Percentiles rank a stretch among this genome's conserved stretches.
phyloP scores from a whole-genome alignment of 306 rosid genomes.

The Glycyrrhiza uralensis region DNA sequence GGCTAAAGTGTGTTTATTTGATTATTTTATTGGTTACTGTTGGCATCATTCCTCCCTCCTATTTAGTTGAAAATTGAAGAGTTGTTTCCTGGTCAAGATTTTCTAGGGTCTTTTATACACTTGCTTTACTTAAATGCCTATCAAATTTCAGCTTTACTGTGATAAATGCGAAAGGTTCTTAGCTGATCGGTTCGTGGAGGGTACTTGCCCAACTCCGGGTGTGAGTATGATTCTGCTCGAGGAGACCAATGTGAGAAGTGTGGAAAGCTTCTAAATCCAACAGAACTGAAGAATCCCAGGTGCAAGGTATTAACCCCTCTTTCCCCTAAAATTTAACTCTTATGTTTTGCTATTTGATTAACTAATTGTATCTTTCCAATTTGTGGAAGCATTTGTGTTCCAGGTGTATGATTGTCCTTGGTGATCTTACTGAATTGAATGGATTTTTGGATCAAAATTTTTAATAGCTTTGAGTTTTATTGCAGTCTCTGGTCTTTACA shows the following conservation, averaged over 20 bases:
- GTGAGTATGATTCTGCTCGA: slow-evolving; percentile 87
- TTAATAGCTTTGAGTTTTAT: background rate
- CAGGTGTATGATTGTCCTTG: background rate
- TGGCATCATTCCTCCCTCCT: background rate
- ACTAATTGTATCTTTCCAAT: too few species aligned
- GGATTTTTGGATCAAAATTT: background rate
- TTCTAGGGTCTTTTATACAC: background rate
- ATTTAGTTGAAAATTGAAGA: slow-evolving; percentile 6
- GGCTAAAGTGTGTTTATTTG: background rate
- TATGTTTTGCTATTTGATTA: slow-evolving; percentile 16
- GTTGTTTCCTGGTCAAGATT: background rate
- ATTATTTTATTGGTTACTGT: background rate
- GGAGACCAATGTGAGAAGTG: slow-evolving; percentile 98
- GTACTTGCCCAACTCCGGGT: slow-evolving; percentile 70
- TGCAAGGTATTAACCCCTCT: slow-evolving; percentile 64
- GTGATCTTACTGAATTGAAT: background rate
- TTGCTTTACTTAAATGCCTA: slow-evolving; percentile 24
- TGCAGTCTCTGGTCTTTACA: background rate
- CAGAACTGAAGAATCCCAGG: slow-evolving; percentile 76
- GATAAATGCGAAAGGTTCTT: slow-evolving; percentile 77
- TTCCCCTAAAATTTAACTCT: background rate
- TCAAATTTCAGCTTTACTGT: slow-evolving; percentile 74
- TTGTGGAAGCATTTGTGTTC: background rate
- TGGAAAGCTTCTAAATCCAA: slow-evolving; percentile 86
- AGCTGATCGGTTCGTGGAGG: slow-evolving; percentile 95